Base-by-base conservation (phyloP, 306 rosid species). In the Sesbania bispinosa region DNA sequence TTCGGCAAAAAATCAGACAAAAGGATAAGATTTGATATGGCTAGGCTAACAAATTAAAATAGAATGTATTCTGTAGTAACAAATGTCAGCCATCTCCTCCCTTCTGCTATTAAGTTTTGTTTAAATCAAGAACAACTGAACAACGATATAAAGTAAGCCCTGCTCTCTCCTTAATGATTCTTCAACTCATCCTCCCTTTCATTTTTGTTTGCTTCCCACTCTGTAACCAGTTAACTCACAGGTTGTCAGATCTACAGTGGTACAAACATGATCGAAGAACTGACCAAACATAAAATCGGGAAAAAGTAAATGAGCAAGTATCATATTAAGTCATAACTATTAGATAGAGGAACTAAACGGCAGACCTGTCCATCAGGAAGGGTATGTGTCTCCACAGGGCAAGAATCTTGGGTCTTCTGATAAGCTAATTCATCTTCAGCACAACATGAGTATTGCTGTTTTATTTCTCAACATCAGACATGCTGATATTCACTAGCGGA, bases 291-390 rank as follows among this genome's bases (percentile, higher is more conserved):
- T 2, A 7, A 69, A 60, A 14, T 20, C 51, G 52, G 26, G 74
- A 70, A 55, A 45, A 53, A 39, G 60, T 42, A 74, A 61, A 73
- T 3, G 13, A 50, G 73, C 53, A 63, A 79, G 58, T 47, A 53
- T 8, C 41, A 30, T 36, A 54, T 52, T n/a, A 21, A 30, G 8
- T 47, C 55, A 39, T 27, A 52, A 48, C 18, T 24, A 63, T 10
- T 51, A 43, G 51, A 43, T 7, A 18, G 60, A 33, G 20, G 66
- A 70, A 51, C 36, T 47, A 63, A 85, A 82, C 81, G 51, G 54
- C 64, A 76, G 30, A 89, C 98, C 96, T 94, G 98, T 82, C 98
- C 98, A 79, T 94, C 98, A 46, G 98, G 98, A 77, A 94, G 97
- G 67, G 87, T 87, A 60, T 90, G 97, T 51, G 83, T 81, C 85